Percentiles rank a stretch among this genome's conserved stretches.
Conservation (phyloP, 164 flowering plant species). For the Echeveria elegans region DNA sequence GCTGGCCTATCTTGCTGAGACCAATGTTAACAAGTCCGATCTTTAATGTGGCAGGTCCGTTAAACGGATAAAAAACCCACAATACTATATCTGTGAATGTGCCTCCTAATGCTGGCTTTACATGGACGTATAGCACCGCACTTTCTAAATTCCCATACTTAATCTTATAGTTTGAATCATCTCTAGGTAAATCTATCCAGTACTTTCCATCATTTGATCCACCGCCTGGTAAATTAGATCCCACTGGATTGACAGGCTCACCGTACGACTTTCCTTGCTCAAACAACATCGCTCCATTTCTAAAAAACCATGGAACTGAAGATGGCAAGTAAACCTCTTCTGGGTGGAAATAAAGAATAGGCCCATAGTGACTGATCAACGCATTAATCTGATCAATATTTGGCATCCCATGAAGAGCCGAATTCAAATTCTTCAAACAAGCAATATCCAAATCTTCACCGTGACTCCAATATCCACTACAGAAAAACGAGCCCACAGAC, state of each 20-base stretch:
- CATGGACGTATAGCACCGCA: slow-evolving; percentile 41
- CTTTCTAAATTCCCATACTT: slow-evolving; percentile 32
- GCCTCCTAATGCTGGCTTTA: slow-evolving; percentile 41
- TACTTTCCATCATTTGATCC: slow-evolving; percentile 32
- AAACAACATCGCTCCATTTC: slow-evolving; percentile 33
- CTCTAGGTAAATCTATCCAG: slow-evolving; percentile 37
- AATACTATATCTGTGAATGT: slow-evolving; percentile 40
- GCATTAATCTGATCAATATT: slow-evolving; percentile 36
- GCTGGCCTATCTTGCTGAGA: slow-evolving; percentile 31
- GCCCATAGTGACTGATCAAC: slow-evolving; percentile 32
- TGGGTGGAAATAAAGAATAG: slow-evolving; percentile 39
- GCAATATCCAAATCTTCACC: slow-evolving; percentile 15
- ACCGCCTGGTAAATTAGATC: slow-evolving; percentile 31
- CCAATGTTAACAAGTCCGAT: slow-evolving; percentile 21
- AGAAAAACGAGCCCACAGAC: slow-evolving; percentile 36
- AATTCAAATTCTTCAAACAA: slow-evolving; percentile 34
- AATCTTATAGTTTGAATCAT: slow-evolving; percentile 17
- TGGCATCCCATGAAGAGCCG: slow-evolving; percentile 31
- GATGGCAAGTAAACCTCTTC: slow-evolving; percentile 38
- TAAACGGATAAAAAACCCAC: slow-evolving; percentile 50
- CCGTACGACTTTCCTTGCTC: slow-evolving; percentile 16
- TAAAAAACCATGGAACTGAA: slow-evolving; percentile 42
- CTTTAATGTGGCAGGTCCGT: slow-evolving; percentile 36
- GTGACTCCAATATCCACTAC: slow-evolving; percentile 13
- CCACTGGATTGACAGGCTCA: slow-evolving; percentile 19